A percentile compares a stretch with the other conserved stretches of the same genome.
Conservation (phyloP, 2,329 filamentous ascomycete genomes). For the Pseudogymnoascus sp. region DNA sequence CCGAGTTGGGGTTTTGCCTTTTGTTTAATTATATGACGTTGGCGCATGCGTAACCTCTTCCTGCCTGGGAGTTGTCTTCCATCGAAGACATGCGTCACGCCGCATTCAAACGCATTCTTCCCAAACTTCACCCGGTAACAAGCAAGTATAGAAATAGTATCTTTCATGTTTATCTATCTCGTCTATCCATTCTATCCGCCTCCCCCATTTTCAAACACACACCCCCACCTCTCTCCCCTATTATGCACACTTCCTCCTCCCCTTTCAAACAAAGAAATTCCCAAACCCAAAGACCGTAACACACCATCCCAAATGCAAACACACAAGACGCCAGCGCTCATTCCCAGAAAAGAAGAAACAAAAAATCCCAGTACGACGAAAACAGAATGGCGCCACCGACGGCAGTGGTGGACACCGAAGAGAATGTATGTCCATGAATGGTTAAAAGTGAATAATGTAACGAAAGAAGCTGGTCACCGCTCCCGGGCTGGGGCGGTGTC, state of each 20-base stretch:
- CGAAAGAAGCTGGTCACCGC: not conserved
- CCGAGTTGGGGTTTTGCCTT: not conserved
- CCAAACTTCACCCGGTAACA: not conserved
- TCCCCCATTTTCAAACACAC: not conserved
- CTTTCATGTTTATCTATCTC: not conserved
- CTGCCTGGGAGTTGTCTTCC: not conserved
- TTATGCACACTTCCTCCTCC: not conserved
- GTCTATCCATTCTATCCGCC: not conserved
- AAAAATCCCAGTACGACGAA: not conserved
- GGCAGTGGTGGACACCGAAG: not conserved
- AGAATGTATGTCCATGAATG: constrained; percentile 9
- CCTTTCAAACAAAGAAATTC: not conserved
- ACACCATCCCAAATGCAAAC: constrained; percentile 2
- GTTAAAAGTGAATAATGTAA: not conserved
- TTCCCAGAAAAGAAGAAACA: not conserved
- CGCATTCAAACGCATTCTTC: not conserved
- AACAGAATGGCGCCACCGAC: not conserved
- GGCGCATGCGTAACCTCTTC: not conserved
- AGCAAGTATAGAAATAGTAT: not conserved
- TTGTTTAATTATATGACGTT: not conserved
- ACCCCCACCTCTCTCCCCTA: not conserved
- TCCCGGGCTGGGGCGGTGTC: too few species aligned
- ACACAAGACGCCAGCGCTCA: not conserved
- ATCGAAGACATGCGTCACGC: not conserved
- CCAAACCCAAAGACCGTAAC: not conserved